Evolutionary conservation across 768 basidiomycete species (phyloP), one percentile per base, ranked within the genome.

Genomic region (Clathrus columnatus): DNA sequence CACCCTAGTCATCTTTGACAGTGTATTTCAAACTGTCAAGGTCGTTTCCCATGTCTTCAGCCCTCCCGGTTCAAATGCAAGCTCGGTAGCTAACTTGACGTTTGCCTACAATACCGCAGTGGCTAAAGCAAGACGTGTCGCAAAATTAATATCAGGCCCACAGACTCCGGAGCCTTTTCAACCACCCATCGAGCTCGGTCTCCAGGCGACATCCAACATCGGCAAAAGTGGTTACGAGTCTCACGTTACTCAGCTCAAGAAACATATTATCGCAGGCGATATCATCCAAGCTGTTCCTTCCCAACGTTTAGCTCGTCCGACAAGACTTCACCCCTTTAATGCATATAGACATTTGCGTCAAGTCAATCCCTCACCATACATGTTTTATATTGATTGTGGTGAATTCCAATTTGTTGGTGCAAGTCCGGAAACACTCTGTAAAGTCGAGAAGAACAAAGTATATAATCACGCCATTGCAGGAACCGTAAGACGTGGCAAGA

Each of bases 211-310:
- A 7, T 95, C 92, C 8, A 98, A 98, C 65, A 89, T 98, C 17
- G 96, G 96, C 17, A 89, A 91, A 68, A 80, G 75, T 45, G 96
- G 96, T 0, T 99, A 98, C 69, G 84, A 97, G 67, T 70, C 68
- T 4, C 95, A 94, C 64, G 96, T 99, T 14, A 91, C 93, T 45
- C 82, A 77, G 54, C 74, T 99, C 54, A 98, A 97, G 74, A 78
- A 95, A 64, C 93, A 91, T 66, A 96, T 99, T 54, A 76, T 98
- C 55, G 87, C 85, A 17, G 96, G 96, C 26, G 94, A 99, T 70
- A 97, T 99, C 65, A 98, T 99, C 61, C 96, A 99, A 70, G 96
- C 96, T 1, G 96, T 99, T 6, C 96, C 96, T 7, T 94, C 91
- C 8, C 96, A 98, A 68, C 78, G 94, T 26, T 74, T 98, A 27